phyloP scores from a whole-genome alignment of 2,329 filamentous ascomycete species.

The Hansfordia pulvinata region DNA sequence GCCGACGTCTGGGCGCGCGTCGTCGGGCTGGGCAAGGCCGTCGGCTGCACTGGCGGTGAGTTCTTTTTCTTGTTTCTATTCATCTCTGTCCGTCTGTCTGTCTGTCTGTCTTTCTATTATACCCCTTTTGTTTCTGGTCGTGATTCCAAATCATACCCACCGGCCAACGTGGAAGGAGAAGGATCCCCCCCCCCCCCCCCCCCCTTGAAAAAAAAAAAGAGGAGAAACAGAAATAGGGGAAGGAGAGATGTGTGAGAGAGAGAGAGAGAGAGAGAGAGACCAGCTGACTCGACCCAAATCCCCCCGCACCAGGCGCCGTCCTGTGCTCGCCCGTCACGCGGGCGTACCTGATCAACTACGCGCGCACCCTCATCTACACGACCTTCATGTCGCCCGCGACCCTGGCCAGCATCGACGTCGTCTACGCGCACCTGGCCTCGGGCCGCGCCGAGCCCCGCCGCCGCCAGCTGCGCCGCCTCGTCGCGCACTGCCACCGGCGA shows the following conservation, averaged over 20 bases:
- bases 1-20: slow-evolving; percentile 40
- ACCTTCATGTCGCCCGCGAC: slow-evolving; percentile 52
- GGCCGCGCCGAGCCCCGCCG: slow-evolving; percentile 17
- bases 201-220: neutral
- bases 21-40: slow-evolving; percentile 54
- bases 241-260: no score
- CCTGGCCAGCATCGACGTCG: slow-evolving; percentile 14
- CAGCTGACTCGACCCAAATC: no score
- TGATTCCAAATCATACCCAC: no score
- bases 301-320: slow-evolving; percentile 34
- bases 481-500: slow-evolving; percentile 12
- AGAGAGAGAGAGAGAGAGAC: no score
- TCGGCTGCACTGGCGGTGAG: slow-evolving; percentile 57
- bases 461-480: slow-evolving; percentile 27
- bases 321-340: slow-evolving; percentile 46
- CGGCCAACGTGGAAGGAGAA: neutral
- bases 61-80: slow-evolving; percentile 4
- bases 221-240: no score
- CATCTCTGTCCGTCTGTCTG: neutral
- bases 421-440: slow-evolving; percentile 16
- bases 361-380: slow-evolving; percentile 62
- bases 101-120: no score
- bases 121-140: no score
- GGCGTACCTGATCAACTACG: slow-evolving; percentile 61
- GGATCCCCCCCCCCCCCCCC: neutral